Conservation (phyloP, 1,284 basidiomycete species). For the Leccinum solheimii region DNA sequence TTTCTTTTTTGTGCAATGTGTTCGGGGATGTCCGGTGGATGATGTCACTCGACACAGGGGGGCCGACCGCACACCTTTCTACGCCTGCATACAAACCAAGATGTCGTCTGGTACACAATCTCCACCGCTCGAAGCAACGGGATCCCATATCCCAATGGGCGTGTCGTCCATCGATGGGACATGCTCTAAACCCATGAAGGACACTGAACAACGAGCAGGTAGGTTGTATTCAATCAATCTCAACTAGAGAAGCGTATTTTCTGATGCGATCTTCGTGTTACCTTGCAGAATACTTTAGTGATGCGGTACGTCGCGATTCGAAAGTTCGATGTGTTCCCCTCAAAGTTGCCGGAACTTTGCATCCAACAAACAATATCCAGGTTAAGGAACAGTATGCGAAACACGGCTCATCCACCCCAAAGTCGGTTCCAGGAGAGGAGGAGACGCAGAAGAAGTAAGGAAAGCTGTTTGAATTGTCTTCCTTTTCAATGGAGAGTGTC, state of each 20-base stretch:
- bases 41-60: conserved; percentile 30
- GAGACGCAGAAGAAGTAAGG: neutral
- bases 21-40: conserved; percentile 28
- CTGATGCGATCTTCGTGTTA: neutral
- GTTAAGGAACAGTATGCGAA: conserved; percentile 27
- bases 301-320: conserved; percentile 23
- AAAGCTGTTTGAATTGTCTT: too few species aligned
- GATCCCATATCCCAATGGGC: conserved; percentile 47
- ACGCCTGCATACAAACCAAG: conserved; percentile 9
- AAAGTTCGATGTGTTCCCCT: neutral
- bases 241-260: neutral
- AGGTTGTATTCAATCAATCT: conserved; percentile 1
- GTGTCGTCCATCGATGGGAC: conserved; percentile 46
- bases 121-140: conserved; percentile 52
- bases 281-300: conserved; percentile 30
- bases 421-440: conserved; percentile 16
- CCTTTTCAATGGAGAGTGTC: neutral
- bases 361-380: conserved; percentile 1
- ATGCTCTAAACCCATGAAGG: conserved; percentile 33
- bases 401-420: conserved; percentile 9
- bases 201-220: conserved; percentile 35
- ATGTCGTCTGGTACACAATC: conserved; percentile 44
- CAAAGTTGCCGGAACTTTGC: neutral
- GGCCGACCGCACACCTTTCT: neutral
- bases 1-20: conserved; percentile 19